Evolutionary conservation across 208 protist genomes (phyloP).

Genomic region (Crithidia mellificae): DNA sequence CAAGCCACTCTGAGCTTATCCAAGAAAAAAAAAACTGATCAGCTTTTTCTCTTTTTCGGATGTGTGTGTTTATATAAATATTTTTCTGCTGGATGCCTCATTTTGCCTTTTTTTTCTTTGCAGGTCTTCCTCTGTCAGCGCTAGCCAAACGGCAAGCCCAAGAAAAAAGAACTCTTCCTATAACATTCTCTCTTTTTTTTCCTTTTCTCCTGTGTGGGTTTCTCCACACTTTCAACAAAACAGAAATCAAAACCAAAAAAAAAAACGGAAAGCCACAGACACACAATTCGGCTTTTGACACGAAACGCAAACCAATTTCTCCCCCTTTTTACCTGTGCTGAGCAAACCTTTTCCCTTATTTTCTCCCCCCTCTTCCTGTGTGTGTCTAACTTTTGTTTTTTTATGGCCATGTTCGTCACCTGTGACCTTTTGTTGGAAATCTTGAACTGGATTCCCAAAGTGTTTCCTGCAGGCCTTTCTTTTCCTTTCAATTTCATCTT

Average conservation of each 20-base stretch:
- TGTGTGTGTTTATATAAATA: constrained; percentile 14
- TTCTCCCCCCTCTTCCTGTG: background rate
- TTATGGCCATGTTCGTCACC: background rate
- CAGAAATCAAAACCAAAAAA: background rate
- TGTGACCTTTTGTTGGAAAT: constrained; percentile 2
- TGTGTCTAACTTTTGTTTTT: constrained; percentile 7
- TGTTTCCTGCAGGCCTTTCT: background rate
- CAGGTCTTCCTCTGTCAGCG: background rate
- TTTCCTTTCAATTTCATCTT: background rate
- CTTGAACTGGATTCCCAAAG: too few species aligned
- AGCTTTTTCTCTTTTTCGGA: constrained; percentile 5
- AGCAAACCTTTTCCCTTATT: background rate
- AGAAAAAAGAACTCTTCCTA: background rate
- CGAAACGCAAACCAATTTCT: background rate
- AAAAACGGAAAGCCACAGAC: background rate
- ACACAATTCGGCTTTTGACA: background rate
- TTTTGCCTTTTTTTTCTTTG: constrained; percentile 4
- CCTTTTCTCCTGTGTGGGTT: background rate
- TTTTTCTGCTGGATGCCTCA: background rate
- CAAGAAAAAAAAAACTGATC: background rate
- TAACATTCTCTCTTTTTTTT: constrained; percentile 10
- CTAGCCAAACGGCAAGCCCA: background rate
- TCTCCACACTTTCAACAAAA: background rate
- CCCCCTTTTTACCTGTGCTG: background rate
- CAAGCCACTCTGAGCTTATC: background rate